Evolutionary conservation across 805 yeast genomes (phyloP), one percentile per base, ranked within the genome.

Genomic region (Cyberlindnera mycetangii): DNA sequence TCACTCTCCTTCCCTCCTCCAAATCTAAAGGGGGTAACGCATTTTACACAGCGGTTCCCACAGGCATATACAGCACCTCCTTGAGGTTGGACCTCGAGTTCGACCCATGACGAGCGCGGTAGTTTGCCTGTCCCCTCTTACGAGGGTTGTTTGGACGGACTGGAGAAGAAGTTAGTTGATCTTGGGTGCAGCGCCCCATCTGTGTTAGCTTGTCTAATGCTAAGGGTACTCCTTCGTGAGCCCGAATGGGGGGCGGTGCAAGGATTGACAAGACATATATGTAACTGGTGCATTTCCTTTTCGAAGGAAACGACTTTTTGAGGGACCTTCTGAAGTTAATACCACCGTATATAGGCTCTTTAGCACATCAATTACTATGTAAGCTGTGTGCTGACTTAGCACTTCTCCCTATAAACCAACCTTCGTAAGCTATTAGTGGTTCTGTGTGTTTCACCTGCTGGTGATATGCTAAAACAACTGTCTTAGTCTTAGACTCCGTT

Each of bases 121-220:
- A 74, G n/a, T 70, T 67, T 64, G 66, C 61, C 30, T n/a, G n/a
- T n/a, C 24, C 34, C 25, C 27, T 47, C 47, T 52, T 46, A 44
- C 39, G 18, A 28, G 27, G 39, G 47, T 49, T 38, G 56, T n/a
- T n/a, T 54, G 68, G 69, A 64, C 74, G 82, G 75, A 70, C 83
- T 78, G 85, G 79, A 80, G 84, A 80, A 54, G 48, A 74, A 70
- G 66, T 58, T 64, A 61, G 76, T 68, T 67, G 77, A 72, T 80
- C 86, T 80, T 74, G 86, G 86, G 86, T 80, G 85, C 85, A 76
- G 80, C 78, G 71, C 65, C 70, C 72, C 83, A 76, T 78, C 69
- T 69, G 78, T 65, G 66, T 65, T 61, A 58, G 60, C 67, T 67
- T 58, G 61, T 57, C 57, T 71, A 67, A 65, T 64, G 66, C 80